Conservation (phyloP, 305 asterid genomes). For the Withania somnifera region DNA sequence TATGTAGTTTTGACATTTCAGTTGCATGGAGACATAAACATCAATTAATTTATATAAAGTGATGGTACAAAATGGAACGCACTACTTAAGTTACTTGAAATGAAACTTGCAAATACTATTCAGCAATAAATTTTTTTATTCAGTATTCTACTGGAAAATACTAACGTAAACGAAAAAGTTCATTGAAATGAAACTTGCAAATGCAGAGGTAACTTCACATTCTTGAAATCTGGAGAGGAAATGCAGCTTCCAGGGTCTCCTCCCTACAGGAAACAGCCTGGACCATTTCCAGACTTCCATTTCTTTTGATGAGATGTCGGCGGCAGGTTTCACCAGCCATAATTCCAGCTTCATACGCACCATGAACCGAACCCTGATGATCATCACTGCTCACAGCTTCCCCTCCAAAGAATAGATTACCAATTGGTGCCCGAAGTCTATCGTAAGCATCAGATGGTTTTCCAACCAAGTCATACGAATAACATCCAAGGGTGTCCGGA, state of each 20-base stretch:
- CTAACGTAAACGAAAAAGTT: background rate
- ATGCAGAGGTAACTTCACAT: conserved; percentile 18
- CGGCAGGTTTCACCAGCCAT: conserved; percentile 80
- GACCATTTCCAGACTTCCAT: conserved; percentile 48
- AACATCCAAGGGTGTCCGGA: conserved; percentile 78
- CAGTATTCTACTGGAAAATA: background rate
- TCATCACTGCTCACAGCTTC: conserved; percentile 89
- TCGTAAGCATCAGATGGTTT: conserved; percentile 74
- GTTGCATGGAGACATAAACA: background rate
- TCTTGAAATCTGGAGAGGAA: conserved; percentile 89
- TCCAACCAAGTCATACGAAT: conserved; percentile 87
- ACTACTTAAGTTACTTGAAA: background rate
- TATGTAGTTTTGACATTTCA: background rate
- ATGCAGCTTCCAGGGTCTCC: conserved; percentile 43
- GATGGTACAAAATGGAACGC: background rate
- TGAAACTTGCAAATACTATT: background rate
- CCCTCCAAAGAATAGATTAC: conserved; percentile 87
- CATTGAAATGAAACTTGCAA: background rate
- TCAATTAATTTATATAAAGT: background rate
- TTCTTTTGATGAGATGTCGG: conserved; percentile 44
- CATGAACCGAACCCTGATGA: conserved; percentile 95
- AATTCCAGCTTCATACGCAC: conserved; percentile 85
- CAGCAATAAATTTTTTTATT: background rate
- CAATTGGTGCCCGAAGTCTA: conserved; percentile 76
- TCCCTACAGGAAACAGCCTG: conserved; percentile 56